Base-by-base conservation (phyloP, 306 rosid species). In the Vigna mungo region DNA sequence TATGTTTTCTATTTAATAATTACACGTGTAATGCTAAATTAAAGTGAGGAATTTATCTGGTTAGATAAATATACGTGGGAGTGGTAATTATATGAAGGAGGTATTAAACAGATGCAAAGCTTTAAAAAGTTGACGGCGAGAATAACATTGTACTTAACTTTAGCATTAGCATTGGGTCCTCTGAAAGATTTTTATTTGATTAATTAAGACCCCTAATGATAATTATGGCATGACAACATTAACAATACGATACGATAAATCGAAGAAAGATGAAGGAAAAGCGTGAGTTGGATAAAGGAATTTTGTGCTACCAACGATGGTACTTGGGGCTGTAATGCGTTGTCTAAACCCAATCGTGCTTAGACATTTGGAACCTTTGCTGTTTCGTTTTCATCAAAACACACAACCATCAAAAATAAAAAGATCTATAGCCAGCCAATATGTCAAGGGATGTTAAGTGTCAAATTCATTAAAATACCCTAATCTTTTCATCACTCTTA, bases 261-360 rank as follows among this genome's bases (percentile, higher is more conserved):
- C 30, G 13, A n/a, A 70, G 47, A 32, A 62, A 69, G 61, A 70
- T 6, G 15, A 71, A 47, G 78, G 49, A 53, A 53, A 76, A 82
- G 75, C 49, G 52, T 75, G 77, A 47, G 44, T 36, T 46, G n/a
- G 11, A 44, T 44, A 44, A 72, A 66, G 74, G 2, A 47, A 55
- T 66, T 14, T 51, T 58, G 62, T 78, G 60, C 8, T 30, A 25
- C 54, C 7, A 51, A 60, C 11, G 53, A 68, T 74, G 80, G 51
- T 16, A 21, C 12, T 43, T 7, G 12, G 46, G 79, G 77, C 69
- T 66, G 77, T 48, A 12, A 46, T 84, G 82, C 77, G 74, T 72
- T 84, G 82, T 80, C 74, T 44, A 84, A 5, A 5, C 80, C 76
- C 77, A 39, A 64, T 53, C 13, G 5, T 18, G 11, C 72, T 8